phyloP scores from a whole-genome alignment of 345 rosid genomes.

The Salix dunnii region DNA sequence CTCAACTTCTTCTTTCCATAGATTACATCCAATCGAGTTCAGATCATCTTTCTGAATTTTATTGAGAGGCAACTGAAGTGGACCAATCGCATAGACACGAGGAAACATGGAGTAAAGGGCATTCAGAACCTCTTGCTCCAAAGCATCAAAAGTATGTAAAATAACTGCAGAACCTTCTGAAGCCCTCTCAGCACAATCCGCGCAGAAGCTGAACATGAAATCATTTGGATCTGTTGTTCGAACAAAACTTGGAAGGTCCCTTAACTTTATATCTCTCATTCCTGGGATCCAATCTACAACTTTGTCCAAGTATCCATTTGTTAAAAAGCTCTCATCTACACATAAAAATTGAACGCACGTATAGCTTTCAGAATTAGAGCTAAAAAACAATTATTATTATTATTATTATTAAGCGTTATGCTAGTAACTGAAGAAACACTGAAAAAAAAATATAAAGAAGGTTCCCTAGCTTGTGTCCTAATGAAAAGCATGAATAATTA shows the following conservation, averaged over 20 bases:
- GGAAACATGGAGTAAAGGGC: not conserved
- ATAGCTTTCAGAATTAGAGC: not conserved
- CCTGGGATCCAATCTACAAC: not conserved
- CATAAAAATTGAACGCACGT: not conserved
- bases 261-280: not conserved
- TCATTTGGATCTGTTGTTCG: not conserved
- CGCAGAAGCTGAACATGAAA: rapidly evolving
- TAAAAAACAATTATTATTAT: too few relatives aligned
- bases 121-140: not conserved
- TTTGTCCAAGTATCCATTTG: not conserved
- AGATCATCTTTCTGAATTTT: not conserved
- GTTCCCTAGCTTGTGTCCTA: too few relatives aligned
- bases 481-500: too few relatives aligned
- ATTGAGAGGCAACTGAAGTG: not conserved
- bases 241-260: not conserved
- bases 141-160: not conserved
- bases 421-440: too few relatives aligned
- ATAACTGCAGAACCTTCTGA: not conserved
- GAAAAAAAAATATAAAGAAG: too few relatives aligned
- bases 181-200: not conserved
- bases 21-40: not conserved
- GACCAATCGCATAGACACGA: not conserved
- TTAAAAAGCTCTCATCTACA: not conserved
- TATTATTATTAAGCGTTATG: too few relatives aligned
- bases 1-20: not conserved